Evolutionary conservation across 2,329 filamentous ascomycete genomes (phyloP).

Genomic region (Calonectria honghensis): DNA sequence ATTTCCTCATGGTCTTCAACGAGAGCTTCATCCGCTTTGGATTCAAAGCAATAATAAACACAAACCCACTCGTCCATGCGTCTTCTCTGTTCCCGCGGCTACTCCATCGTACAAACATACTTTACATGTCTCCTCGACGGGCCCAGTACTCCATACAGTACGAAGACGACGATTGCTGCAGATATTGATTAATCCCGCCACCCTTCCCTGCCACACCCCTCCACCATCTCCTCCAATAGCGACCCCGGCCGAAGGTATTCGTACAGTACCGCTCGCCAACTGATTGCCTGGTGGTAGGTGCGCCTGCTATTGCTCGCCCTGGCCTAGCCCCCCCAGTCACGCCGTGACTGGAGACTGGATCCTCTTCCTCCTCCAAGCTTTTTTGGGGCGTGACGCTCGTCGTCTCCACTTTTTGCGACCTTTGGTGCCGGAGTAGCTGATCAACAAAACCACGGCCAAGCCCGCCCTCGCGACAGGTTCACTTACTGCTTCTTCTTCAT

Average conservation of each 20-base stretch:
- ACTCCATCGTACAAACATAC: slow-evolving; percentile 36
- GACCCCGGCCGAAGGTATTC: slow-evolving; percentile 29
- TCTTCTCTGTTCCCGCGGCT: slow-evolving; percentile 33
- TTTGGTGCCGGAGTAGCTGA: slow-evolving; percentile 53
- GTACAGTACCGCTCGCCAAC: slow-evolving; percentile 27
- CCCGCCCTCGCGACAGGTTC: slow-evolving; percentile 54
- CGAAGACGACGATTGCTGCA: slow-evolving; percentile 26
- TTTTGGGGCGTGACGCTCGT: slow-evolving; percentile 54
- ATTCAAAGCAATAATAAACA: slow-evolving; percentile 29
- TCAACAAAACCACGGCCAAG: slow-evolving; percentile 57
- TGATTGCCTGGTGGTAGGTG: slow-evolving; percentile 35
- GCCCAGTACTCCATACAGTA: slow-evolving; percentile 36
- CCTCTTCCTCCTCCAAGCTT: slow-evolving; percentile 46
- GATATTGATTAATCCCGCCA: slow-evolving; percentile 40
- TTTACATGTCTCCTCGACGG: slow-evolving; percentile 30
- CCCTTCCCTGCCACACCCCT: slow-evolving; percentile 34
- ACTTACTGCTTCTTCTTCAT: slow-evolving; percentile 56
- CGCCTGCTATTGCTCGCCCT: slow-evolving; percentile 35
- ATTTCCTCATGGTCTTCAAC: slow-evolving; percentile 17
- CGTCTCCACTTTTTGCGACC: slow-evolving; percentile 53
- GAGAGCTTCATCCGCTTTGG: slow-evolving; percentile 19
- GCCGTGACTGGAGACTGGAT: slow-evolving; percentile 33
- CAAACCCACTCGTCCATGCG: slow-evolving; percentile 35
- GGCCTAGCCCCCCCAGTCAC: slow-evolving; percentile 37
- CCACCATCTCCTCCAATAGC: slow-evolving; percentile 15